A percentile compares a stretch with the other conserved stretches of the same genome.
Evolutionary conservation across 129 eudicot species (phyloP).

Genomic region (Flaveria ramosissima): DNA sequence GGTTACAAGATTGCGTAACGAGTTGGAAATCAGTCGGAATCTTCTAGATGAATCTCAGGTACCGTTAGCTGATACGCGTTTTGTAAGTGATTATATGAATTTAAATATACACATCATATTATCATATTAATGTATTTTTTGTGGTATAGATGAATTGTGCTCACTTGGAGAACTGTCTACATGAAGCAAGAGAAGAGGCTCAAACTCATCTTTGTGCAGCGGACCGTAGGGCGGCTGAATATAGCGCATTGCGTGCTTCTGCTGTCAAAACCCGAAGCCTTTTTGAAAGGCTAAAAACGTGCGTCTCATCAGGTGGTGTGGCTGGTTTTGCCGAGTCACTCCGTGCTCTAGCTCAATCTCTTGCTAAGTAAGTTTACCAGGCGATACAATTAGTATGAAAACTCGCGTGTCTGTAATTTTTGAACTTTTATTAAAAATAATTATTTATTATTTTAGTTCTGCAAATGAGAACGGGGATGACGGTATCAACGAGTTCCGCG

Average conservation of each 20-base stretch:
- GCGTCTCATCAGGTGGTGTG: constrained; percentile 69
- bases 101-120: too few species aligned
- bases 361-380: constrained; percentile 54
- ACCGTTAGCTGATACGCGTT: constrained; percentile 4
- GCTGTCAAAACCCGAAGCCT: constrained; percentile 77
- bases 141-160: constrained; percentile 88
- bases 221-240: constrained; percentile 80
- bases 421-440: neutral
- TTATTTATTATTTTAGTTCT: constrained; percentile 45
- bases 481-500: constrained; percentile 68
- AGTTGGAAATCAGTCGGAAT: constrained; percentile 70
- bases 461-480: constrained; percentile 65
- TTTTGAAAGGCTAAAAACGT: constrained; percentile 72
- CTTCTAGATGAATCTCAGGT: constrained; percentile 98
- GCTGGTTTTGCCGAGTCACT: constrained; percentile 67
- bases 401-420: neutral
- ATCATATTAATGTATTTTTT: neutral
- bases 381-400: neutral
- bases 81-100: too few species aligned
- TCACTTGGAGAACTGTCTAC: constrained; percentile 83
- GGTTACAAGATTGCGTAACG: constrained; percentile 61
- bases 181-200: constrained; percentile 94
- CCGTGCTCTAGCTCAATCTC: constrained; percentile 77
- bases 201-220: constrained; percentile 93
- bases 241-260: constrained; percentile 72